phyloP scores from a whole-genome alignment of 2,329 filamentous ascomycete species.

The Hymenoscyphus salicellus region DNA sequence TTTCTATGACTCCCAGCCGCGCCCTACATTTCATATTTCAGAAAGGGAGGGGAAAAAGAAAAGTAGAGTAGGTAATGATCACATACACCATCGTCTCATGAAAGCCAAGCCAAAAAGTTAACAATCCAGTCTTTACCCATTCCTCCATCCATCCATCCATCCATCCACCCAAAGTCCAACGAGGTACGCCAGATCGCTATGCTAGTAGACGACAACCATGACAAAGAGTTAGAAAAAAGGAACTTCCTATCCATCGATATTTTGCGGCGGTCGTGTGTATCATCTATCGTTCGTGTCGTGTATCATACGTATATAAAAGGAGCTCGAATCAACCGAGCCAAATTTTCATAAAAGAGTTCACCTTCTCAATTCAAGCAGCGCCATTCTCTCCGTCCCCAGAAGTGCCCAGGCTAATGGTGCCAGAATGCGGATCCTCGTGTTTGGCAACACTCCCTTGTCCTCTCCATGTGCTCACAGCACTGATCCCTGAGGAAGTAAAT shows the following conservation, averaged over 20 bases:
- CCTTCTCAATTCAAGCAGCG: background rate
- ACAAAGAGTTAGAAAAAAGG: background rate
- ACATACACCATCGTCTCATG: too few relatives aligned
- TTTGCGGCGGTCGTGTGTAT: background rate
- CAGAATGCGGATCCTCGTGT: constrained; percentile 56
- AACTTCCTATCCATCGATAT: background rate
- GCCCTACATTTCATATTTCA: too few relatives aligned
- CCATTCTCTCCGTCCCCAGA: constrained; percentile 16
- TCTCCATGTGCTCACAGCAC: constrained; percentile 93
- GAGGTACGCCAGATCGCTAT: constrained; percentile 6
- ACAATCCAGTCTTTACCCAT: too few relatives aligned
- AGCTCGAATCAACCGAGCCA: background rate
- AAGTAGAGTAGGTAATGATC: too few relatives aligned
- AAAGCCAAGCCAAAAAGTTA: too few relatives aligned
- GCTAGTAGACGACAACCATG: background rate
- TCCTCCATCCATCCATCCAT: background rate
- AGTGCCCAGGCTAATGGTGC: constrained; percentile 20
- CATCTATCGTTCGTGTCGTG: background rate
- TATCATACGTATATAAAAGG: background rate
- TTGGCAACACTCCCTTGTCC: constrained; percentile 91
- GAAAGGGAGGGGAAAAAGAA: too few relatives aligned
- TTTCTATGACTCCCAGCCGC: too few relatives aligned
- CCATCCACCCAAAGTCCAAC: background rate
- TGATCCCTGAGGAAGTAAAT: constrained; percentile 84
- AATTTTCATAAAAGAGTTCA: too few relatives aligned